A percentile compares a stretch with the other conserved stretches of the same genome.
Evolutionary conservation across 202 grass and related monocot genomes (phyloP).

Genomic region (Alloteropsis angusta): DNA sequence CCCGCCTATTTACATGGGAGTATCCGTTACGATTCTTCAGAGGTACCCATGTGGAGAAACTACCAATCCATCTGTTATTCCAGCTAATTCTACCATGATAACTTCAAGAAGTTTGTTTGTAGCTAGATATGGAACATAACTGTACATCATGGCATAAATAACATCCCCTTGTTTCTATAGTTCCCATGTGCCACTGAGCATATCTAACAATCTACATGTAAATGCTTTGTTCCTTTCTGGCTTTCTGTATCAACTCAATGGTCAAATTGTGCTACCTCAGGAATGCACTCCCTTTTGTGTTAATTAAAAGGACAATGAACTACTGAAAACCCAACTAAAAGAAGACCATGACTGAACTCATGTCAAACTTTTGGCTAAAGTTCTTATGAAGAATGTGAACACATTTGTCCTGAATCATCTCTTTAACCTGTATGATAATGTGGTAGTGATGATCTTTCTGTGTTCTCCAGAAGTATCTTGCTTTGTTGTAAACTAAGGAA

Average conservation of each 20-base stretch:
- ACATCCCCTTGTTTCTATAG: constrained; percentile 4
- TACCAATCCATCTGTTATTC: neutral
- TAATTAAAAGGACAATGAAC: neutral
- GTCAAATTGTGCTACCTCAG: neutral
- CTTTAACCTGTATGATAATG: neutral
- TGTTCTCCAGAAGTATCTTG: neutral
- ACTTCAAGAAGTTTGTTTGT: constrained; percentile 13
- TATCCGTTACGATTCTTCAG: neutral
- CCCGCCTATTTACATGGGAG: neutral
- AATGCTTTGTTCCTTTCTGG: constrained; percentile 15
- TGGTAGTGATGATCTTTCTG: neutral
- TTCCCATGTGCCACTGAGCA: neutral
- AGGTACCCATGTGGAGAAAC: neutral
- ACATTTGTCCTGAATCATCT: neutral
- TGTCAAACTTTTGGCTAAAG: neutral
- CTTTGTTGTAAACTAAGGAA: constrained; percentile 6
- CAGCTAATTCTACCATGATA: constrained; percentile 9
- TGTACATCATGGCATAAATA: neutral
- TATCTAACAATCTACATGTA: neutral
- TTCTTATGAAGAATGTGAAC: neutral
- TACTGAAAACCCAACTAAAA: neutral
- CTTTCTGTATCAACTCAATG: neutral
- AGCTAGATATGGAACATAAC: neutral
- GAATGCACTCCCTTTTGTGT: neutral
- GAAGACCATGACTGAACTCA: neutral